Evolutionary conservation across 164 flowering plant genomes (phyloP).

Genomic region (Houttuynia cordata): DNA sequence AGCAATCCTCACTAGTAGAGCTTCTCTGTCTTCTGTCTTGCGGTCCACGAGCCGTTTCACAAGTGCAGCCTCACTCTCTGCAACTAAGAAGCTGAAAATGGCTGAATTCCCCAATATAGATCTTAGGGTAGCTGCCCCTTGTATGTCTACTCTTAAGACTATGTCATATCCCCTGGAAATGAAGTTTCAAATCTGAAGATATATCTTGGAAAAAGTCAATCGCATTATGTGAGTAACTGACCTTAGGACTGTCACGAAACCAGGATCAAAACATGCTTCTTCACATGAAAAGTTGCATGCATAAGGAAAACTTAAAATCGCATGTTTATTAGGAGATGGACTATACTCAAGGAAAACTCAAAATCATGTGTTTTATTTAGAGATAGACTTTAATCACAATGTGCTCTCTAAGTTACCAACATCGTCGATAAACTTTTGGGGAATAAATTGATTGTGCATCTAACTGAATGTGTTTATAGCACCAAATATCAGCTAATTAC

Average conservation of each 20-base stretch:
- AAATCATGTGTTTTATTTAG: too few species aligned
- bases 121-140: conserved; percentile 71
- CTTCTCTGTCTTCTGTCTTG: conserved; percentile 61
- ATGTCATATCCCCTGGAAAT: conserved; percentile 76
- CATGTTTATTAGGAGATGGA: too few species aligned
- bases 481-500: too few species aligned
- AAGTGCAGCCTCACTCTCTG: conserved; percentile 65
- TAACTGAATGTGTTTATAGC: too few species aligned
- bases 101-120: conserved; percentile 58
- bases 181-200: conserved; percentile 44
- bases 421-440: too few species aligned
- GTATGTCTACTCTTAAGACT: conserved; percentile 80
- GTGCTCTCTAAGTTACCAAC: too few species aligned
- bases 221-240: neutral
- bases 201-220: neutral
- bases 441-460: too few species aligned
- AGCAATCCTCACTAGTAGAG: conserved; percentile 61
- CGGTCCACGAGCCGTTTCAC: conserved; percentile 66
- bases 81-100: conserved; percentile 62
- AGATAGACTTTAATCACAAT: too few species aligned
- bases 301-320: too few species aligned
- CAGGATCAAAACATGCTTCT: neutral
- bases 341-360: too few species aligned
- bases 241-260: neutral
- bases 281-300: too few species aligned